phyloP scores from a whole-genome alignment of 1,284 basidiomycete species.

The Cryptococcus sp. region DNA sequence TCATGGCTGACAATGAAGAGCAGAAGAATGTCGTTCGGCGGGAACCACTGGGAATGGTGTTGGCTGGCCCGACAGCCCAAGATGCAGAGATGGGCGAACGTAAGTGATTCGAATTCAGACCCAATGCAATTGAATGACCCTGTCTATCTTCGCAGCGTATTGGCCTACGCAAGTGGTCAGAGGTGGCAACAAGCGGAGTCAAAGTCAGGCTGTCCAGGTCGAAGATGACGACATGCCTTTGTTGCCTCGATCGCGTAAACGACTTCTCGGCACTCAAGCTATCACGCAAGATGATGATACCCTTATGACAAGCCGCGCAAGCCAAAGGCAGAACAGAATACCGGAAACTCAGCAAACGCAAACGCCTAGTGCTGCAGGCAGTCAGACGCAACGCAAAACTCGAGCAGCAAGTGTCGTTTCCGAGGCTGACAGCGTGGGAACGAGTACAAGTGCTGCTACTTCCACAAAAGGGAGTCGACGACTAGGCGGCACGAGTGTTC shows the following conservation, averaged over 20 bases:
- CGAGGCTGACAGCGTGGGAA: conserved; percentile 26
- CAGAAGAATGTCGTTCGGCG: conserved; percentile 45
- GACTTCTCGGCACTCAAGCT: conserved; percentile 22
- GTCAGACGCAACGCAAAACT: conserved; percentile 15
- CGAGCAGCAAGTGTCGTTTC: conserved; percentile 32
- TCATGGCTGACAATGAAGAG: background rate
- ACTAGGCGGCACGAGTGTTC: background rate
- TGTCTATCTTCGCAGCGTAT: conserved; percentile 31
- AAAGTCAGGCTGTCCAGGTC: conserved; percentile 9
- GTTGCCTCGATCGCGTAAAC: conserved; percentile 23
- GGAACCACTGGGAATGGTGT: conserved; percentile 37
- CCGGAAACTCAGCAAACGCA: conserved; percentile 7
- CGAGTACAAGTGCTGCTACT: conserved; percentile 7
- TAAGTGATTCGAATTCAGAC: conserved; percentile 22
- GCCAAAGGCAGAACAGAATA: conserved; percentile 7
- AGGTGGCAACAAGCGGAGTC: conserved; percentile 13
- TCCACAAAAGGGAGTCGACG: background rate
- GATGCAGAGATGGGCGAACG: conserved; percentile 47
- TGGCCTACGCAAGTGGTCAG: conserved; percentile 35
- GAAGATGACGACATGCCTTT: conserved; percentile 41
- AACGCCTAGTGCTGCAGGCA: background rate
- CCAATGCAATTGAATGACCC: background rate
- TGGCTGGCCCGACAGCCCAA: conserved; percentile 34
- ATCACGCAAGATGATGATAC: conserved; percentile 30
- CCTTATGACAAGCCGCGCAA: conserved; percentile 6